Base-by-base conservation (phyloP, 108 stramenopile genomes). In the Seminavis robusta region DNA sequence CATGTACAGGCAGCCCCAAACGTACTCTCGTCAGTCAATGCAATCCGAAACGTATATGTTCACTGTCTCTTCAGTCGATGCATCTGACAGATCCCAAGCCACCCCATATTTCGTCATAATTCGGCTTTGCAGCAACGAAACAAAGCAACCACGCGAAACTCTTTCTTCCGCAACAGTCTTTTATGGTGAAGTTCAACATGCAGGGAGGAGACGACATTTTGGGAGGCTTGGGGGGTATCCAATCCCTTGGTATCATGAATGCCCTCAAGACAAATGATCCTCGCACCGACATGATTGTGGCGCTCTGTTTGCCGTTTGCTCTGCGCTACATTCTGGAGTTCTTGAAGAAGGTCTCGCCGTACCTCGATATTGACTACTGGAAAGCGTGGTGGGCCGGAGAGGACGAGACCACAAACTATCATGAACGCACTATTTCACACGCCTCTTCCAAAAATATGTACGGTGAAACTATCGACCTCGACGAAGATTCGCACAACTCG, bases 251-350 rank as follows among this genome's bases (percentile, higher is more conserved):
- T 2, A 52, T 52, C 36, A 36, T 76, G 47, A 81, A 81, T 47
- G 69, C 76, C 13, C 53, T 81, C 34, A 76, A 69, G 36, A 84
- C 84, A 0, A 83, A 83, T 2, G 71, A 88, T 47, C 48, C 74
- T 0, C 53, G 52, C 7, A 29, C 70, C 4, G 86, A 88, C 44
- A 84, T 88, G 86, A 36, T 76, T 3, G 56, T 88, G 27, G 83
- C 83, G 16, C 77, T 88, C 77, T 56, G 36, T 36, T 55, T 88
- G n/a, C 86, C 86, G 7, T 60, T 81, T 10, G 17, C 76, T 10
- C 51, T 88, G 3, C 50, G 58, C 42, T 43, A 67, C 19, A 2
- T 77, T 0, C 58, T 77, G 25, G 13, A 52, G 21, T 13, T 11
- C 3, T 7, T 52, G 27, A 19, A 6, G 11, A 20, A 52, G 11